Base-by-base conservation (phyloP, 768 basidiomycete genomes). In the Trametes cubensis region DNA sequence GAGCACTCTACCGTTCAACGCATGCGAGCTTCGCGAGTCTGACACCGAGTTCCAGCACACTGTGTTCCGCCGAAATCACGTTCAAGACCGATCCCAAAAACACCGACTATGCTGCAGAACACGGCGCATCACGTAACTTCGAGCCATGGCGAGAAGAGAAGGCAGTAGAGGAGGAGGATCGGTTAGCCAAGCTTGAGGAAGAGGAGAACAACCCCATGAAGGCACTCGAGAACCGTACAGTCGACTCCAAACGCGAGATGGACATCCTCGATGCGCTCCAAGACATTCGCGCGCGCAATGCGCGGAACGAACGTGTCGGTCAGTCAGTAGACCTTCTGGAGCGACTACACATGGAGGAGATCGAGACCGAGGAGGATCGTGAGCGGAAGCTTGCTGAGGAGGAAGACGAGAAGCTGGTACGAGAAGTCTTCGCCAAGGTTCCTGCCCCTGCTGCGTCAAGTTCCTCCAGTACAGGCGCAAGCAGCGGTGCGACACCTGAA, bases 21-120 rank as follows among this genome's bases (percentile, higher is more conserved):
- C 23, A 14, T 47, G n/a, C 17, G 20, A 69, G 70, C 62, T 30
- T 80, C 64, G 71, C 71, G 15, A 17, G 53, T 63, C 73, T 65
- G 55, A 28, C 5, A 11, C 23, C 14, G 14, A 30, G 7, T 51
- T 13, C 20, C 67, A 96, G 96, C 70, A 95, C 95, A 15, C 77
- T 95, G 41, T 99, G 97, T 73, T 97, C 95, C 3, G 91, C 96
- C 10, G 97, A 99, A 73, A 98, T 99, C 66, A 98, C 97, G 0
- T 99, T 99, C 87, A 98, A 98, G 76, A 99, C 97, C 0, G 96
- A 99, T 72, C 96, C 96, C 20, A 96, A 96, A 82, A 95, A 97
- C 72, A 95, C 95, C 0, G 94, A 96, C 73, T 96, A 96, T 67
- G 44, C 81, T 20, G 94, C 93, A 45, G 96, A 99, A 76, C 96